A percentile compares a stretch with the other conserved stretches of the same genome.
These are phyloP conservation scores for Penicillium arizonense DNA, from an alignment of 495 filamentous ascomycete species.

Conservation along the genomic window DNA sequence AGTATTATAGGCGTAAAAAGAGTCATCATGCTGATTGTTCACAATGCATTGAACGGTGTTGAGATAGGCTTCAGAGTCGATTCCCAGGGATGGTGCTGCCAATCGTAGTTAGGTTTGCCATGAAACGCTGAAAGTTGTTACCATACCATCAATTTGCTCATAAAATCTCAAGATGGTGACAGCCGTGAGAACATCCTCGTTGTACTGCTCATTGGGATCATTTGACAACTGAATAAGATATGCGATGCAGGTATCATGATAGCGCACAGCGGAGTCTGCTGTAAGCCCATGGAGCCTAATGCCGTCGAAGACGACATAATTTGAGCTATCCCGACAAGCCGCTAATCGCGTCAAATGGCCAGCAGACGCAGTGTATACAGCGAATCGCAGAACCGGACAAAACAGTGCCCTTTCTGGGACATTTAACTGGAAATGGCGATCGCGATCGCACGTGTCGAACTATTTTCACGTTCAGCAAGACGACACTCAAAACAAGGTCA, in stretches of 20 bases:
- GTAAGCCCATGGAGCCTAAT: slow-evolving; percentile 17
- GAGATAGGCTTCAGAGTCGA: slow-evolving; percentile 19
- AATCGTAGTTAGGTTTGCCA: neutral
- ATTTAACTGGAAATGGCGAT: slow-evolving; percentile 25
- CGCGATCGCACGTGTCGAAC: slow-evolving; percentile 20
- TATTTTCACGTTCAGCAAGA: neutral
- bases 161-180: slow-evolving; percentile 33
- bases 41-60: slow-evolving; percentile 15
- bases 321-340: slow-evolving; percentile 7
- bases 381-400: slow-evolving; percentile 28
- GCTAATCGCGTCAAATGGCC: slow-evolving; percentile 18
- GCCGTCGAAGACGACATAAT: slow-evolving; percentile 11
- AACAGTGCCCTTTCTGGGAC: slow-evolving; percentile 29
- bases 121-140: neutral
- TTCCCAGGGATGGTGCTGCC: slow-evolving; percentile 15
- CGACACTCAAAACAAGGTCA: neutral
- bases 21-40: slow-evolving; percentile 4
- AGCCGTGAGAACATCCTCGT: slow-evolving; percentile 32
- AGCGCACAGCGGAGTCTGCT: slow-evolving; percentile 25
- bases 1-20: slow-evolving; percentile 10
- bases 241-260: slow-evolving; percentile 28
- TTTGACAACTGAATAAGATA: slow-evolving; percentile 25
- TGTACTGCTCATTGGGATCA: slow-evolving; percentile 26
- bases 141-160: slow-evolving; percentile 32
- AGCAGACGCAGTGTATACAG: slow-evolving; percentile 29